Evolutionary conservation across 2,329 filamentous ascomycete species (phyloP).

Genomic region (Aspergillus sp.): DNA sequence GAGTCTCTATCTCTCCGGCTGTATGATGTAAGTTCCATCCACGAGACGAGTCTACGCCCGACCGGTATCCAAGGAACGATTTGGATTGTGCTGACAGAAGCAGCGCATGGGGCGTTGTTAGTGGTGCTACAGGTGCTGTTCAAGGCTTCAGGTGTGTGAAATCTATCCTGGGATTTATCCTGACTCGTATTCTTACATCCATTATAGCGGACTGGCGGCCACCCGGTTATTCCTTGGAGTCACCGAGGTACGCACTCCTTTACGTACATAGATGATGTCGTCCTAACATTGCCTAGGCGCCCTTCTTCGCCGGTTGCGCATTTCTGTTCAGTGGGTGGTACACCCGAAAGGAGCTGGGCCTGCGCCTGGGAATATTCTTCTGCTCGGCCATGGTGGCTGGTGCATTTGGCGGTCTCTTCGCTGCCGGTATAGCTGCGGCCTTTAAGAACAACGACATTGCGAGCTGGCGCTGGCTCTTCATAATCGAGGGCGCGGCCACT

Average conservation of each 20-base stretch:
- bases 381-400: conserved; percentile 39
- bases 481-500: conserved; percentile 51
- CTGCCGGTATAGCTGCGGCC: conserved; percentile 38
- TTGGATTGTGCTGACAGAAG: not conserved
- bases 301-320: conserved; percentile 24
- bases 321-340: conserved; percentile 41
- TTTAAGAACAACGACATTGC: not conserved
- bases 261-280: not conserved
- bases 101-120: not conserved
- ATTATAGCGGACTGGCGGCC: conserved; percentile 22
- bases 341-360: conserved; percentile 40
- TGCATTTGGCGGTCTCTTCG: conserved; percentile 43
- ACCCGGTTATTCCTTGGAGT: not conserved
- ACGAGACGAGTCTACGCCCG: not conserved
- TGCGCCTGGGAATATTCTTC: conserved; percentile 38
- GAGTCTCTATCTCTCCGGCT: conserved; percentile 30
- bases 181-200: not conserved
- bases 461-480: conserved; percentile 51
- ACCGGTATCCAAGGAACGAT: not conserved
- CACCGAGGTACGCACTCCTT: not conserved
- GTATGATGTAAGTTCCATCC: not conserved
- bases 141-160: conserved; percentile 17
- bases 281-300: not conserved
- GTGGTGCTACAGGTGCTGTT: not conserved
- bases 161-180: not conserved